Percentiles rank a stretch among this genome's conserved stretches.
These are phyloP conservation scores for Phaeodactylum tricornutum DNA, from an alignment of 108 stramenopile genomes.

Conservation along the genomic window DNA sequence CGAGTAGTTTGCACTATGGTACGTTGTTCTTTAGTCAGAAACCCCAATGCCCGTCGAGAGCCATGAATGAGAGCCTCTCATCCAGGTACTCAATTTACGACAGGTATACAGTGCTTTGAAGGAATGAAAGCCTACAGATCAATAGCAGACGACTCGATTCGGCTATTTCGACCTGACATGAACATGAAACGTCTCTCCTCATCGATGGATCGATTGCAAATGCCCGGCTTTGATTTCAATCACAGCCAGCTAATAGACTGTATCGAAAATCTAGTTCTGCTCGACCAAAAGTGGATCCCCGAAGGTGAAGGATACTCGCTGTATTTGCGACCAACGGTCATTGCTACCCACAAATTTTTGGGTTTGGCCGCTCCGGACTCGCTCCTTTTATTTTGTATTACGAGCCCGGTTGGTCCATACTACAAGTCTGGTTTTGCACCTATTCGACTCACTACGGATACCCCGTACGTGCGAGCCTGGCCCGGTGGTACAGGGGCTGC, in stretches of 20 bases:
- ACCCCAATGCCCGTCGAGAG: too few species aligned
- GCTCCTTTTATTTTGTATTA: slow-evolving; percentile 72
- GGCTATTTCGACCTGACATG: slow-evolving; percentile 86
- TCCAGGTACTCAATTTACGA: too few species aligned
- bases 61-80: too few species aligned
- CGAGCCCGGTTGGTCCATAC: slow-evolving; percentile 89
- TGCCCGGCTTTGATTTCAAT: slow-evolving; percentile 81
- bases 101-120: slow-evolving; percentile 88
- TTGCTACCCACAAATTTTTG: slow-evolving; percentile 81
- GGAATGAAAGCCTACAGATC: slow-evolving; percentile 84
- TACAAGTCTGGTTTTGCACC: slow-evolving; percentile 91
- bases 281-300: slow-evolving; percentile 90
- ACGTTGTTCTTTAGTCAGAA: too few species aligned
- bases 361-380: slow-evolving; percentile 61
- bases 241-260: slow-evolving; percentile 56
- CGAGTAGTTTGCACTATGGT: slow-evolving; percentile 88
- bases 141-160: slow-evolving; percentile 31
- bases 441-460: slow-evolving; percentile 79
- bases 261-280: slow-evolving; percentile 59
- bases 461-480: slow-evolving; percentile 87
- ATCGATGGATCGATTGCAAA: slow-evolving; percentile 70
- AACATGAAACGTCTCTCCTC: slow-evolving; percentile 78
- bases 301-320: slow-evolving; percentile 90
- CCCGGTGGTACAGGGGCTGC: slow-evolving; percentile 86
- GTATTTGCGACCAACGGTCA: slow-evolving; percentile 94